Conservation (phyloP, 139 green algal genomes). For the Limnomonas spitsbergensis region DNA sequence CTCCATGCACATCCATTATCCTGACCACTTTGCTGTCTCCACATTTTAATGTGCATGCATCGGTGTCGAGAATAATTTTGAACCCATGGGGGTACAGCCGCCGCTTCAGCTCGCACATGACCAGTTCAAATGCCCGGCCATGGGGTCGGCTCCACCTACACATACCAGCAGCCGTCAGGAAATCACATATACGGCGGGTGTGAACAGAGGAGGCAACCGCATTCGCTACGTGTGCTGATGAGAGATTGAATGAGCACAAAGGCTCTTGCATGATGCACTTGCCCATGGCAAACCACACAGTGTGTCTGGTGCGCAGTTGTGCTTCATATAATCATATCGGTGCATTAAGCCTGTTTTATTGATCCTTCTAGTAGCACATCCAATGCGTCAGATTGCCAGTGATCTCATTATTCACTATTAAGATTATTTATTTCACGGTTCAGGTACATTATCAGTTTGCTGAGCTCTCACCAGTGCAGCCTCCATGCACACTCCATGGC, state of each 20-base stretch:
- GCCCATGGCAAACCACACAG: not conserved
- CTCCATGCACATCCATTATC: too few species aligned
- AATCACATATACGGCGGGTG: not conserved
- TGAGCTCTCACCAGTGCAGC: constrained; percentile 16
- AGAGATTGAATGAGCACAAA: not conserved
- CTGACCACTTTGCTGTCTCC: not conserved
- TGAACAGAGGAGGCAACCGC: not conserved
- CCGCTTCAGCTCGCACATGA: constrained; percentile 19
- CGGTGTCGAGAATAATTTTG: not conserved
- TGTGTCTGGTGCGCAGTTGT: too few species aligned
- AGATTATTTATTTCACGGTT: too few species aligned
- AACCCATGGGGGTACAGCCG: not conserved
- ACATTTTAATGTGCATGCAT: constrained; percentile 1
- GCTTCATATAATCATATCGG: too few species aligned
- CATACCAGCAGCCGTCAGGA: too few species aligned
- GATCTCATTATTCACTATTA: too few species aligned
- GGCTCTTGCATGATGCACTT: not conserved
- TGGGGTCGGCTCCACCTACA: constrained; percentile 9
- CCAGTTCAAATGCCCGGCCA: constrained; percentile 12
- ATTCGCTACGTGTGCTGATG: not conserved
- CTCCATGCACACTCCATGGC: constrained; percentile 14
- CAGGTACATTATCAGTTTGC: not conserved
- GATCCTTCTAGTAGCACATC: too few species aligned
- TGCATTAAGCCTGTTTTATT: too few species aligned
- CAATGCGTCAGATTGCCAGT: too few species aligned